These are phyloP conservation scores for Delphinella strobiligena DNA, from an alignment of 2,329 filamentous ascomycete genomes.

Conservation along the genomic window DNA sequence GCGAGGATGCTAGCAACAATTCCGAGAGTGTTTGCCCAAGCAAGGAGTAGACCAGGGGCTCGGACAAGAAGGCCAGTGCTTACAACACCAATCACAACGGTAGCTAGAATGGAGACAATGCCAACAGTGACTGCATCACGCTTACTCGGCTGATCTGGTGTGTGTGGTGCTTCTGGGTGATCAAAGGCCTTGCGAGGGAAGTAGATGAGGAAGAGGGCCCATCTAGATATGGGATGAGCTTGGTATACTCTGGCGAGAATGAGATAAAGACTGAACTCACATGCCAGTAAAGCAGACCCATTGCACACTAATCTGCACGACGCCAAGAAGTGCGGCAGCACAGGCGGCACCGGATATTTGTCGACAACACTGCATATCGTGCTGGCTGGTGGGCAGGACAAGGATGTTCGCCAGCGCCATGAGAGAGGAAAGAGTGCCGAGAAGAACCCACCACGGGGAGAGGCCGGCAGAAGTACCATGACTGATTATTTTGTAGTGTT, in stretches of 20 bases:
- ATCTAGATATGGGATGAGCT: conserved; percentile 43
- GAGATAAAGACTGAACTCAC: conserved; percentile 41
- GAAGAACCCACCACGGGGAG: conserved; percentile 85
- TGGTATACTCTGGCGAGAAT: neutral
- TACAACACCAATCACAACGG: conserved; percentile 54
- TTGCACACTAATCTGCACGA: conserved; percentile 82
- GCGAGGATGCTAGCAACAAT: conserved; percentile 68
- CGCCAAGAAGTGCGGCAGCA: conserved; percentile 71
- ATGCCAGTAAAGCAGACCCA: conserved; percentile 88
- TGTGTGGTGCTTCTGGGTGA: conserved; percentile 31
- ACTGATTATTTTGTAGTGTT: conserved; percentile 82
- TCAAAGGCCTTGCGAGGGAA: conserved; percentile 52
- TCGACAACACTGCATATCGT: conserved; percentile 76
- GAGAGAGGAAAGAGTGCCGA: conserved; percentile 80
- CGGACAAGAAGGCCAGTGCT: conserved; percentile 54
- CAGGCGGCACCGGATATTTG: conserved; percentile 74
- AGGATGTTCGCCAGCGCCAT: conserved; percentile 88
- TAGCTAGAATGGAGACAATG: conserved; percentile 60
- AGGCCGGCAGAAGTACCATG: conserved; percentile 84
- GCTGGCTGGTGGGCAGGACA: conserved; percentile 67
- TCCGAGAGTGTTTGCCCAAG: conserved; percentile 79
- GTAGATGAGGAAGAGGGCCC: conserved; percentile 82
- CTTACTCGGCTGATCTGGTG: conserved; percentile 42
- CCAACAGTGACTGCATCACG: conserved; percentile 69
- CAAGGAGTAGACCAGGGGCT: conserved; percentile 50